These are phyloP conservation scores for Penicillium hesseltinei DNA, from an alignment of 2,329 filamentous ascomycete species.

Conservation along the genomic window DNA sequence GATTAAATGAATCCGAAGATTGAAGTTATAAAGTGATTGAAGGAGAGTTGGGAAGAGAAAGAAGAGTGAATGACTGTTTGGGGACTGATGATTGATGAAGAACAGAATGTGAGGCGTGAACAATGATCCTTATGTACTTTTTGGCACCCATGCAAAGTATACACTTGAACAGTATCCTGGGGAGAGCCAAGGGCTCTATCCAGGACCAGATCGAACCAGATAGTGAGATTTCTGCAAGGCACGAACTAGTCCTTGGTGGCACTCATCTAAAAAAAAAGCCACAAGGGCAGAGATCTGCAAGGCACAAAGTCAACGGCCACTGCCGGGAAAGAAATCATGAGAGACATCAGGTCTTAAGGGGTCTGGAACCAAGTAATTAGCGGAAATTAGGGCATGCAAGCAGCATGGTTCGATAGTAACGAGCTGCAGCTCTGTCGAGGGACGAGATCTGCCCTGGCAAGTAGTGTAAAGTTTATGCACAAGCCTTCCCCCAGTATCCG, in stretches of 20 bases:
- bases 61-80: slow-evolving; percentile 23
- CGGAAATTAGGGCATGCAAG: neutral
- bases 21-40: slow-evolving; percentile 4
- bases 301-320: slow-evolving; percentile 15
- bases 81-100: slow-evolving; percentile 17
- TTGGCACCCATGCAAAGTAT: neutral
- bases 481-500: slow-evolving; percentile 7
- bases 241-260: slow-evolving; percentile 21
- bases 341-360: slow-evolving; percentile 17
- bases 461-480: slow-evolving; percentile 18
- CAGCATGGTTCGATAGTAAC: slow-evolving; percentile 10
- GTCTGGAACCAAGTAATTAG: neutral
- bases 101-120: slow-evolving; percentile 1
- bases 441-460: slow-evolving; percentile 2
- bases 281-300: slow-evolving; percentile 24
- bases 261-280: slow-evolving; percentile 13
- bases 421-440: neutral
- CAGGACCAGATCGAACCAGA: slow-evolving; percentile 9
- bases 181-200: slow-evolving; percentile 15
- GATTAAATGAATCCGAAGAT: slow-evolving; percentile 11
- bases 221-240: slow-evolving; percentile 23
- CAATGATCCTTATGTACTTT: slow-evolving; percentile 24
- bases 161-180: slow-evolving; percentile 12
- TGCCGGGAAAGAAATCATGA: slow-evolving; percentile 8
- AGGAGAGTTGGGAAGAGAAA: slow-evolving; percentile 2